phyloP scores from a whole-genome alignment of 139 green algal species.

The Micromonas commoda region DNA sequence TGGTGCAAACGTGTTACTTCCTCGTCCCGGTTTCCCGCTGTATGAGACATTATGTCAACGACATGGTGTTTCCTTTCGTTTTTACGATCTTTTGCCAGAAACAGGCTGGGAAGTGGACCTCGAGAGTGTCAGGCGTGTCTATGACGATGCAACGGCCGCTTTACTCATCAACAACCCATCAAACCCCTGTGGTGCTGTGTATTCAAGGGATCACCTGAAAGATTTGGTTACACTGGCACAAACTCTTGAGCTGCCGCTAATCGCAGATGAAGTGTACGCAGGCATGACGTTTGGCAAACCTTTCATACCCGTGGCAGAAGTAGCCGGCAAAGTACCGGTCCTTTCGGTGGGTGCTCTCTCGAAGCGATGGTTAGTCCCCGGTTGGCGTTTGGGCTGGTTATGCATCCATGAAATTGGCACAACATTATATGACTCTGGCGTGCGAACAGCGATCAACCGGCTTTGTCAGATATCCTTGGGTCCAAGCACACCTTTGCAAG shows the following conservation, averaged over 20 bases:
- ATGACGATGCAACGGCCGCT: constrained; percentile 25
- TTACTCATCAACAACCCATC: constrained; percentile 42
- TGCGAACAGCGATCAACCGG: constrained; percentile 8
- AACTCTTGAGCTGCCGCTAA: constrained; percentile 28
- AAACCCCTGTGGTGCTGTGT: constrained; percentile 39
- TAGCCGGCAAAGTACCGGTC: constrained; percentile 23
- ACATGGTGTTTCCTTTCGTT: constrained; percentile 18
- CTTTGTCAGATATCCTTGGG: constrained; percentile 31
- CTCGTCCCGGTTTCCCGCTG: constrained; percentile 38
- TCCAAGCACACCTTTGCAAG: constrained; percentile 26
- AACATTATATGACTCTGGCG: constrained; percentile 1
- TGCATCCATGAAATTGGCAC: constrained; percentile 29
- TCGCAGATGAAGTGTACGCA: constrained; percentile 45
- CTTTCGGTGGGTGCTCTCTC: constrained; percentile 33
- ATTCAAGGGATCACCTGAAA: constrained; percentile 30
- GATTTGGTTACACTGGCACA: constrained; percentile 25
- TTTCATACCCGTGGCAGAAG: constrained; percentile 23
- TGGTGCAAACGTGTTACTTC: constrained; percentile 36
- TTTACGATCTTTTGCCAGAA: constrained; percentile 29
- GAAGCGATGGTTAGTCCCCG: constrained; percentile 41
- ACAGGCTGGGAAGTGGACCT: constrained; percentile 37
- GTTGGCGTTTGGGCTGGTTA: constrained; percentile 41
- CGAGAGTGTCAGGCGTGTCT: constrained; percentile 10
- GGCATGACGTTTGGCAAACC: constrained; percentile 33
- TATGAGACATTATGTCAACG: constrained; percentile 34